Evolutionary conservation across 352 stramenopile genomes (phyloP), one percentile per base, ranked within the genome.

Genomic region (Sclerospora graminicola): DNA sequence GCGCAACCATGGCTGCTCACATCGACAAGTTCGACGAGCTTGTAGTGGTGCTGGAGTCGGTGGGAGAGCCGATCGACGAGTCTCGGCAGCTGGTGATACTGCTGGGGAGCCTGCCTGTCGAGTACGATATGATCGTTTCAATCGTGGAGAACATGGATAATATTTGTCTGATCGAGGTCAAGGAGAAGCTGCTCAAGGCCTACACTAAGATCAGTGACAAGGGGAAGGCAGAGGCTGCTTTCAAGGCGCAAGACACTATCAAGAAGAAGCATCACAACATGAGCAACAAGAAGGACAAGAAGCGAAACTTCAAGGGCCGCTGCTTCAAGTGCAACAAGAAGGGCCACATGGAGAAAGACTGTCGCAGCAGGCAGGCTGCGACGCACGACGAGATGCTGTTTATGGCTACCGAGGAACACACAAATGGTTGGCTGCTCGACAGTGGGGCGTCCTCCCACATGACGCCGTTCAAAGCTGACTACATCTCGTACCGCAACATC

Each of bases 21-120:
- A 16, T 65, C 16, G 50, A 62, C 45, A 33, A 38, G 0, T 57
- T 65, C 21, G 41, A 65, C n/a, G 49, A 71, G 26, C 40, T 60
- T 2, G 39, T 67, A 0, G 39, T 60, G 1, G 34, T 24, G 8
- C 20, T 71, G 14, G 38, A 66, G 21, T 47, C 47, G 14, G 18
- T 62, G 2, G 45, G 45, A 39, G 59, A 61, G 9, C 18, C 27
- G 2, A 16, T 69, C 0, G 53, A 64, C 16, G 44, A 58, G 16
- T 26, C 51, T 4, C 36, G 54, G 2, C 52, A 68, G 43, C 13
- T 68, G 0, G 54, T 63, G 0, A 19, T 68, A 0, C 33, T 68
- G 19, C 41, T 63, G 3, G 44, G 50, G 1, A 69, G 57, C 29
- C 45, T 68, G 0, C 44, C 51, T 1, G 5, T 16, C 2, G 54